Evolutionary conservation across 495 filamentous ascomycete species (phyloP), one percentile per base, ranked within the genome.

Genomic region (Neurospora hispaniola): DNA sequence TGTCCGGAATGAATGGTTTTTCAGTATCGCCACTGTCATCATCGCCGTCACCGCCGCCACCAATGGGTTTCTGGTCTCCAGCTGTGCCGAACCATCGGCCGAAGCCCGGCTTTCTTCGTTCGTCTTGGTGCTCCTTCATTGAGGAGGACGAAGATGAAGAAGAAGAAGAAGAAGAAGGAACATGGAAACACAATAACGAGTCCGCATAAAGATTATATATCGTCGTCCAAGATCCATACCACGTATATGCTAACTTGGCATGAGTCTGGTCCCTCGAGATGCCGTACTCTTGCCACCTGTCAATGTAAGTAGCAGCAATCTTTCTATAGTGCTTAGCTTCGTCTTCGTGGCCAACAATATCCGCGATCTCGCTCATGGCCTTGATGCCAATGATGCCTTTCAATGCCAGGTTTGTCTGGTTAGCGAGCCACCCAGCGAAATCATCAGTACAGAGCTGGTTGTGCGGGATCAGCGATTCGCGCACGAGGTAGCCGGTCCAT

Each of bases 221-320:
- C 1, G 93, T 97, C 66, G 94, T 97, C 95, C 95, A 98, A 59
- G 91, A 94, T 12, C 95, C 95, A 76, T 93, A 94, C 94, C 95
- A 97, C 70, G 94, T 88, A 80, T 98, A 98, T 1, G 95, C 92
- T 43, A 98, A 84, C 79, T 97, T 97, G 38, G 93, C 93, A 76
- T 97, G 93, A 1, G 91, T 88, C 46, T 88, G 86, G 81, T 98
- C 95, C 38, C 93, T 85, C 0, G 92, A 93, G 77, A 96, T 90
- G 71, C 89, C 94, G 73, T 88, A 90, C 71, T 92, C 87, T 75
- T 94, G 86, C 94, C 94, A 98, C 78, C 91, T 93, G 54, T 88
- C 83, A 73, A 97, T 89, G 79, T 97, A 98, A 71, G 84, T 83
- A 27, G 90, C 87, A 20, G 93, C 91, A 71, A 95, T 89, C 54